Conservation (phyloP, 2,329 filamentous ascomycete species). For the Gliomastix tumulicola region DNA sequence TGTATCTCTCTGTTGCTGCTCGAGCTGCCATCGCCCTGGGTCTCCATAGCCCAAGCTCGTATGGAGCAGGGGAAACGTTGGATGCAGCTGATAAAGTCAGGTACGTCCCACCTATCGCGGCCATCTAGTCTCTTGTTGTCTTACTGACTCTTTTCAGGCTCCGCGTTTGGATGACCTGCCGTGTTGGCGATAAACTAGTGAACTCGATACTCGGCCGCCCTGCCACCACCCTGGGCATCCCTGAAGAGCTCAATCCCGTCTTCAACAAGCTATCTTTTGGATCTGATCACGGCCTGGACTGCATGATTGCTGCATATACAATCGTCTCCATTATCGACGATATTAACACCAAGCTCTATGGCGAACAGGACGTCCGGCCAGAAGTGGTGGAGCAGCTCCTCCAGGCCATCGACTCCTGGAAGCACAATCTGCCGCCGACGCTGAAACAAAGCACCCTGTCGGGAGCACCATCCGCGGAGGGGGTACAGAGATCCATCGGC, state of each 20-base stretch:
- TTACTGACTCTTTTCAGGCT: constrained; percentile 13
- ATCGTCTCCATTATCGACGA: constrained; percentile 35
- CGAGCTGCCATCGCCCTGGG: constrained; percentile 51
- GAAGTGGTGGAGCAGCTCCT: constrained; percentile 31
- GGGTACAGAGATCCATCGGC: constrained; percentile 24
- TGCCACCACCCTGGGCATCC: constrained; percentile 22
- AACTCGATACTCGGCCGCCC: constrained; percentile 29
- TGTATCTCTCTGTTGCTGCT: constrained; percentile 54
- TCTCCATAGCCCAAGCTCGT: constrained; percentile 33
- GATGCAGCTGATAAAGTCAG: constrained; percentile 13
- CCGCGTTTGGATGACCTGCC: constrained; percentile 27
- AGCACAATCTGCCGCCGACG: constrained; percentile 29
- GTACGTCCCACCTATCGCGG: too few species aligned
- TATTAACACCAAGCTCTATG: constrained; percentile 14
- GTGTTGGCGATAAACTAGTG: constrained; percentile 28
- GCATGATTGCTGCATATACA: constrained; percentile 30
- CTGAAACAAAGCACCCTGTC: constrained; percentile 12
- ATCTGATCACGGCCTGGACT: constrained; percentile 15
- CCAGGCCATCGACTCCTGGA: constrained; percentile 35
- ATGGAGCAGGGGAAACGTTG: constrained; percentile 10
- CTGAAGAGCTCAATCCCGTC: constrained; percentile 10
- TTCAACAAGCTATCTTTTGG: too few species aligned
- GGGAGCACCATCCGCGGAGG: too few species aligned
- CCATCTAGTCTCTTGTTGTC: too few species aligned
- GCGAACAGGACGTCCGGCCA: constrained; percentile 33